Conservation (phyloP, 768 basidiomycete species). For the Leccinum variicolor region DNA sequence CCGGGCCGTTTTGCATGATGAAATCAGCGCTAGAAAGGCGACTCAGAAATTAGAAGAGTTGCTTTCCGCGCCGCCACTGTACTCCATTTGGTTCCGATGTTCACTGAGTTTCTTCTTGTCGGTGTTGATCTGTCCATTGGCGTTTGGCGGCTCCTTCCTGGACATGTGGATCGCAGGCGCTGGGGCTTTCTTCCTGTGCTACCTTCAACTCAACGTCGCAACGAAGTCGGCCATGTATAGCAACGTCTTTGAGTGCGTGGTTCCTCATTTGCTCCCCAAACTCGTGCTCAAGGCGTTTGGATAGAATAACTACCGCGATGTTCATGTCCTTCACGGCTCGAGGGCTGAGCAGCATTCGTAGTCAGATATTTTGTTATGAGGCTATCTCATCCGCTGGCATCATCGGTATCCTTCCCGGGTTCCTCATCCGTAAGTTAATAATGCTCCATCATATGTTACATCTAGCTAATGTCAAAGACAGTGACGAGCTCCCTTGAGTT, state of each 20-base stretch:
- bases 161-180: conserved; percentile 83
- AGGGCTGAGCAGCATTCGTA: conserved; percentile 74
- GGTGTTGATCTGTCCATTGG: conserved; percentile 76
- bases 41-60: conserved; percentile 59
- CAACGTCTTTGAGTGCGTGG: conserved; percentile 81
- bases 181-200: conserved; percentile 63
- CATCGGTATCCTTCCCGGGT: conserved; percentile 88
- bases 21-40: conserved; percentile 79
- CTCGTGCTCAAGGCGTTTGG: conserved; percentile 9
- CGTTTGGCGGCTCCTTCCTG: conserved; percentile 79
- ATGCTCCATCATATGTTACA: not conserved
- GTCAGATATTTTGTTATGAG: conserved; percentile 84
- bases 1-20: conserved; percentile 86
- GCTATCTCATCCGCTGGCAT: conserved; percentile 87
- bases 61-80: conserved; percentile 62
- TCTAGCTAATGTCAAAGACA: conserved; percentile 23
- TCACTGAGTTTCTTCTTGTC: conserved; percentile 68
- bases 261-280: not conserved
- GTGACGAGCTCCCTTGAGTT: conserved; percentile 83
- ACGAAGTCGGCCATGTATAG: conserved; percentile 78
- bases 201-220: conserved; percentile 72
- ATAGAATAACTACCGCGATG: conserved; percentile 78
- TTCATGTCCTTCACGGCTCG: conserved; percentile 79
- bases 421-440: conserved; percentile 61
- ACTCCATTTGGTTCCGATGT: conserved; percentile 60